A percentile compares a stretch with the other conserved stretches of the same genome.
Evolutionary conservation across 345 rosid species (phyloP).

Genomic region (Eucalyptus sp.): DNA sequence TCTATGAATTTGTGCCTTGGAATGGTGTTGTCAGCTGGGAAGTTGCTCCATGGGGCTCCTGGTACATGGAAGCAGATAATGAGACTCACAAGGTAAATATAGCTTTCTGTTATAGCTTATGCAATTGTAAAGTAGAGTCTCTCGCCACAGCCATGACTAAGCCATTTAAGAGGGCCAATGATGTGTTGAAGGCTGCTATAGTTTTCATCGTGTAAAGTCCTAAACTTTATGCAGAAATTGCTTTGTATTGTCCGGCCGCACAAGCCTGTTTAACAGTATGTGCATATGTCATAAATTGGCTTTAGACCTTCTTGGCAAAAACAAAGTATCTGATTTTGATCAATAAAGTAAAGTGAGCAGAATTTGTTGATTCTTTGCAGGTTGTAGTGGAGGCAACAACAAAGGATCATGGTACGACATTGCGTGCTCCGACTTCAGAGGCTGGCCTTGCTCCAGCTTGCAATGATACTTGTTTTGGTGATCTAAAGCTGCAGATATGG

Average conservation of each 20-base stretch:
- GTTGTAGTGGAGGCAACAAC: conserved; percentile 74
- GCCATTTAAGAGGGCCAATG: not conserved
- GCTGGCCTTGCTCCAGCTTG: conserved; percentile 85
- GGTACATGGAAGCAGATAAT: conserved; percentile 75
- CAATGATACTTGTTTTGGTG: conserved; percentile 72
- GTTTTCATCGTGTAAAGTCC: not conserved
- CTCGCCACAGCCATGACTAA: not conserved
- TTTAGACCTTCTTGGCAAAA: not conserved
- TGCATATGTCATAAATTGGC: not conserved
- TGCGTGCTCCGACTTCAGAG: conserved; percentile 86
- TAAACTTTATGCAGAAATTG: not conserved
- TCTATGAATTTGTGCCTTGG: conserved; percentile 96
- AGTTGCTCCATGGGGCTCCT: conserved; percentile 70
- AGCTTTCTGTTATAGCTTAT: not conserved
- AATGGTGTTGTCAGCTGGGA: conserved; percentile 73
- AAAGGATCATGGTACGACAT: conserved; percentile 61
- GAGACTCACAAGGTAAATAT: conserved; percentile 37
- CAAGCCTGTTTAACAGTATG: not conserved
- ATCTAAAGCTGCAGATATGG: conserved; percentile 70
- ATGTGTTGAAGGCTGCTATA: not conserved
- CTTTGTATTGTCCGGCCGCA: not conserved
- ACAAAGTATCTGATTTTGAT: not conserved
- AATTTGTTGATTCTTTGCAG: conserved; percentile 13
- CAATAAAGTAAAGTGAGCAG: not conserved
- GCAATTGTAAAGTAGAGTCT: not conserved